A percentile compares a stretch with the other conserved stretches of the same genome.
Conservation (phyloP, 495 filamentous ascomycete genomes). For the Cladorrhinum samala region DNA sequence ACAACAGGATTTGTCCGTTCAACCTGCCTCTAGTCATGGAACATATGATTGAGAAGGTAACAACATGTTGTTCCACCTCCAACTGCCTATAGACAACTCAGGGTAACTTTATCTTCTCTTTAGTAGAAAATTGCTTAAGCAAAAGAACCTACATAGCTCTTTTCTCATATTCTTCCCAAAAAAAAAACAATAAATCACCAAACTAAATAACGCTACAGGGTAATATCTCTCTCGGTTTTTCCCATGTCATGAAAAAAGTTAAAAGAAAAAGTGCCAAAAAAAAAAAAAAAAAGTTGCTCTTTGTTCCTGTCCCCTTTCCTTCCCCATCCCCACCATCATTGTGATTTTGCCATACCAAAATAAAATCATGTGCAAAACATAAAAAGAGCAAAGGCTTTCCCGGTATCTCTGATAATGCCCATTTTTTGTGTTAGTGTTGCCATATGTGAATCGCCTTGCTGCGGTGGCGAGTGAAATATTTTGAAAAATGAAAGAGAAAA, state of each 20-base stretch:
- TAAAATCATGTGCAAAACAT: not conserved
- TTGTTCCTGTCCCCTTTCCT: not conserved
- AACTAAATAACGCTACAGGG: not conserved
- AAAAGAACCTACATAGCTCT: conserved; percentile 1
- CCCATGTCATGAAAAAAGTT: not conserved
- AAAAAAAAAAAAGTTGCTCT: not conserved
- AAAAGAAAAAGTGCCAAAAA: not conserved
- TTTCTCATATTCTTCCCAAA: not conserved
- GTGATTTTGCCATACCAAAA: too few relatives aligned
- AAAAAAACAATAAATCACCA: conserved; percentile 1
- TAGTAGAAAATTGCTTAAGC: too few relatives aligned
- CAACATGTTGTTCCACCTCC: not conserved
- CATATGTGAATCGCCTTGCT: not conserved
- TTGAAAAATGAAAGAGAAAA: conserved; percentile 1
- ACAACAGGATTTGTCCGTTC: not conserved
- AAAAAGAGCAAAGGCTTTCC: not conserved
- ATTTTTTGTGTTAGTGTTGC: not conserved
- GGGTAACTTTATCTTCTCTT: too few relatives aligned
- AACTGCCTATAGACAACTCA: too few relatives aligned
- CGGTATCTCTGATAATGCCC: not conserved
- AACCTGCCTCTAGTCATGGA: not conserved
- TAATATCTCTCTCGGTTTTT: not conserved
- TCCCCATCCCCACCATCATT: too few relatives aligned
- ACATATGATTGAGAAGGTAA: too few relatives aligned
- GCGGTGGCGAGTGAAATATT: too few relatives aligned